Evolutionary conservation across 2,329 filamentous ascomycete species (phyloP).

Genomic region (Aspergillus aculeatus): DNA sequence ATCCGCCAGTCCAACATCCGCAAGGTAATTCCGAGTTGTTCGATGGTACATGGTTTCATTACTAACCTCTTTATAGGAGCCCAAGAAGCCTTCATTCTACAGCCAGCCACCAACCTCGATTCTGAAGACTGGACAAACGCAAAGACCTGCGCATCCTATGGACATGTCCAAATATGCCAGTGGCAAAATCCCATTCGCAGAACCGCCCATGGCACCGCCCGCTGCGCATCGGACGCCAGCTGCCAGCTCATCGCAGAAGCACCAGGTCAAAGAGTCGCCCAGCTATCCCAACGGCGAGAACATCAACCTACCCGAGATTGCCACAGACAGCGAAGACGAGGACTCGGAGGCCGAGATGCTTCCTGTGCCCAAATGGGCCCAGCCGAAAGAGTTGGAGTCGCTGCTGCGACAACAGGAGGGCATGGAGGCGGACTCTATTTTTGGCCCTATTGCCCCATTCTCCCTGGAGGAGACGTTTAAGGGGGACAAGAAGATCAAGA

Average conservation of each 20-base stretch:
- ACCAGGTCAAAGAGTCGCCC: slow-evolving; percentile 65
- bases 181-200: slow-evolving; percentile 84
- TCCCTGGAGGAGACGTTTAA: slow-evolving; percentile 97
- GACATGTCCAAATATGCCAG: slow-evolving; percentile 87
- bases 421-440: slow-evolving; percentile 74
- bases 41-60: not conserved
- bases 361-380: slow-evolving; percentile 77
- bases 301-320: slow-evolving; percentile 91
- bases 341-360: slow-evolving; percentile 64
- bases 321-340: slow-evolving; percentile 89
- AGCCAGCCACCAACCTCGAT: slow-evolving; percentile 36
- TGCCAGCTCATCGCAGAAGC: slow-evolving; percentile 45
- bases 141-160: slow-evolving; percentile 65
- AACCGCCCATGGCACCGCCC: slow-evolving; percentile 56
- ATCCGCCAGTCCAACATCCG: slow-evolving; percentile 75
- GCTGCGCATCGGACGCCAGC: slow-evolving; percentile 65
- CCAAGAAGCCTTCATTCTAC: slow-evolving; percentile 42
- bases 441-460: slow-evolving; percentile 81
- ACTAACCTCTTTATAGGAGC: slow-evolving; percentile 23
- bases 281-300: slow-evolving; percentile 84
- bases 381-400: slow-evolving; percentile 76
- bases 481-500: slow-evolving; percentile 82
- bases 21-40: slow-evolving; percentile 44
- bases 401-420: slow-evolving; percentile 79
- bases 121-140: slow-evolving; percentile 52